Conservation (phyloP, 306 rosid genomes). For the Rosa multiflora region DNA sequence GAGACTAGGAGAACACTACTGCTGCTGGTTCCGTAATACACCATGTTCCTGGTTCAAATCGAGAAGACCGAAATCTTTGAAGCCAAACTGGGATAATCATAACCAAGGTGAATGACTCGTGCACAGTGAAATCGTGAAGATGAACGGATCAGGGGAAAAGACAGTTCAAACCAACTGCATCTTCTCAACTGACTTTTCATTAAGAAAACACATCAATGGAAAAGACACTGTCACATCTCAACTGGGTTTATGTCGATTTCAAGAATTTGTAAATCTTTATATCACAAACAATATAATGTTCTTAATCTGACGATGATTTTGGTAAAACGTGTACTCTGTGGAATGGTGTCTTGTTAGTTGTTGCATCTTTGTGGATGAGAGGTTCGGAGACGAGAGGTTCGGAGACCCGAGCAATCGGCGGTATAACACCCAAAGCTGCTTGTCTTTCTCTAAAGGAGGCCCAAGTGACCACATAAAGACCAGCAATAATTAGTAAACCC, state of each 20-base stretch:
- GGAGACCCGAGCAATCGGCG: constrained; percentile 38
- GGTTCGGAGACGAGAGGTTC: constrained; percentile 78
- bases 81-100: neutral
- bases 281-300: constrained; percentile 12
- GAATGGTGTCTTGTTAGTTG: constrained; percentile 34
- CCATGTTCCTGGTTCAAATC: neutral
- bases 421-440: constrained; percentile 29
- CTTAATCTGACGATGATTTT: constrained; percentile 58
- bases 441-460: constrained; percentile 65
- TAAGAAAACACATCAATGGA: neutral
- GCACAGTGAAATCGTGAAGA: neutral
- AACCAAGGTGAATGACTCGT: neutral
- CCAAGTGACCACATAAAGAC: constrained; percentile 86
- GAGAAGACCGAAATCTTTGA: neutral
- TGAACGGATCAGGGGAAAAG: neutral
- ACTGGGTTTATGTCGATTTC: constrained; percentile 3
- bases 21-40: neutral
- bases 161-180: neutral
- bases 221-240: neutral
- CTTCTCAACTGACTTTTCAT: neutral
- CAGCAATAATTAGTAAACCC: constrained; percentile 70
- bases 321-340: constrained; percentile 55
- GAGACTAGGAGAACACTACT: neutral
- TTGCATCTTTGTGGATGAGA: constrained; percentile 46
- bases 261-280: constrained; percentile 26